Evolutionary conservation across 805 yeast species (phyloP).

Genomic region (Pichia ethanolica): DNA sequence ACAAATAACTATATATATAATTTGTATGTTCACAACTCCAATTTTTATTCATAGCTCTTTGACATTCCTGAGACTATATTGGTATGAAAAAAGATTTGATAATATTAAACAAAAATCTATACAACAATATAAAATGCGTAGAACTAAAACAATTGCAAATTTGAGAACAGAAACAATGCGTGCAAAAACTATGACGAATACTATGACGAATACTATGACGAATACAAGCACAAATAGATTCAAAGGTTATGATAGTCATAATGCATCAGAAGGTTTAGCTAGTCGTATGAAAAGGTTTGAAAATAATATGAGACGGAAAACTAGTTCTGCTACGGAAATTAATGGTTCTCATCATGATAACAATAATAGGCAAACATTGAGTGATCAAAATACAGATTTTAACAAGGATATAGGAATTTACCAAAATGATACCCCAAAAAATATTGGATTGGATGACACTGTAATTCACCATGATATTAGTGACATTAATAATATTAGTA

Average conservation of each 20-base stretch:
- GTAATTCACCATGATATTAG: no score
- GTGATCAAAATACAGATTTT: no score
- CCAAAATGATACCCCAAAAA: no score
- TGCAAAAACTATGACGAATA: slow-evolving; percentile 14
- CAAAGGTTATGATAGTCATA: slow-evolving; percentile 16
- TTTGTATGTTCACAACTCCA: slow-evolving; percentile 71
- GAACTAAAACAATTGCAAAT: slow-evolving; percentile 66
- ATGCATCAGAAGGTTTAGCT: slow-evolving; percentile 25
- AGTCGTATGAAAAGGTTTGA: slow-evolving; percentile 8
- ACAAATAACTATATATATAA: slow-evolving; percentile 62
- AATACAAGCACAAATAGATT: slow-evolving; percentile 7
- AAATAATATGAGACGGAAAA: not conserved
- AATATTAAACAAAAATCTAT: slow-evolving; percentile 74
- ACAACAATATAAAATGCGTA: slow-evolving; percentile 70
- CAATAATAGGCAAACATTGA: no score
- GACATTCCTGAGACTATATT: slow-evolving; percentile 70
- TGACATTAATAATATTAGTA: not conserved
- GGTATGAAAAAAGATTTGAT: slow-evolving; percentile 86
- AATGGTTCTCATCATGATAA: no score
- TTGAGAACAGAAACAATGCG: slow-evolving; percentile 24
- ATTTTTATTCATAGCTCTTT: slow-evolving; percentile 78
- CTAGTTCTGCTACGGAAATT: not conserved
- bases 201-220: slow-evolving; percentile 9
- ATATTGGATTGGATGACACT: no score
- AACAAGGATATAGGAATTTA: no score